These are phyloP conservation scores for Blepharisma japonicum DNA, from an alignment of 73 alveolate genomes.

Conservation along the genomic window DNA sequence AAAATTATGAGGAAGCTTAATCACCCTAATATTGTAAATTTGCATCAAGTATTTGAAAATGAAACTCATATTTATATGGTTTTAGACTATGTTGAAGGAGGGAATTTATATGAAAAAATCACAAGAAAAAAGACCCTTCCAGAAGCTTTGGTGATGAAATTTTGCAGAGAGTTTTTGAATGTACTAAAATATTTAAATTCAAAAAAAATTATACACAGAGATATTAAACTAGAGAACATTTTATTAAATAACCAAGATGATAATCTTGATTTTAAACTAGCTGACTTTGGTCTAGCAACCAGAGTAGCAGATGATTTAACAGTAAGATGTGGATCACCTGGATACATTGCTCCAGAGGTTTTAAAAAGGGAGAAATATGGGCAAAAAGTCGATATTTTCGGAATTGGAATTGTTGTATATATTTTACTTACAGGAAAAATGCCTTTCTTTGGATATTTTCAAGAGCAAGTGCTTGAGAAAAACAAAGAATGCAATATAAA, in stretches of 20 bases:
- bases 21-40: slow-evolving; percentile 24
- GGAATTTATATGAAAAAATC: slow-evolving; percentile 42
- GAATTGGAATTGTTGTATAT: slow-evolving; percentile 62
- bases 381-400: slow-evolving; percentile 58
- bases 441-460: too few species aligned
- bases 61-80: slow-evolving; percentile 39
- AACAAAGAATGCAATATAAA: too few species aligned
- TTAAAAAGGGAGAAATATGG: slow-evolving; percentile 54
- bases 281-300: slow-evolving; percentile 60
- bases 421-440: slow-evolving; percentile 58
- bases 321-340: slow-evolving; percentile 63
- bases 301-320: slow-evolving; percentile 45
- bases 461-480: too few species aligned
- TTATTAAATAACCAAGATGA: slow-evolving; percentile 53
- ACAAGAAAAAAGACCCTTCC: too few species aligned
- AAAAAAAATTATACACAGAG: slow-evolving; percentile 62
- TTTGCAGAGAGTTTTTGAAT: too few species aligned
- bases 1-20: slow-evolving; percentile 25
- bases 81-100: slow-evolving; percentile 52
- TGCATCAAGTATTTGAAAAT: slow-evolving; percentile 53
- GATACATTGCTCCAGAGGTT: slow-evolving; percentile 78
- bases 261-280: slow-evolving; percentile 50
- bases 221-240: slow-evolving; percentile 68
- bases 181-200: slow-evolving; percentile 47
- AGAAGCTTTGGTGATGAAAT: too few species aligned